Base-by-base conservation (phyloP, 2,329 filamentous ascomycete species). In the Coniochaeta sp. region DNA sequence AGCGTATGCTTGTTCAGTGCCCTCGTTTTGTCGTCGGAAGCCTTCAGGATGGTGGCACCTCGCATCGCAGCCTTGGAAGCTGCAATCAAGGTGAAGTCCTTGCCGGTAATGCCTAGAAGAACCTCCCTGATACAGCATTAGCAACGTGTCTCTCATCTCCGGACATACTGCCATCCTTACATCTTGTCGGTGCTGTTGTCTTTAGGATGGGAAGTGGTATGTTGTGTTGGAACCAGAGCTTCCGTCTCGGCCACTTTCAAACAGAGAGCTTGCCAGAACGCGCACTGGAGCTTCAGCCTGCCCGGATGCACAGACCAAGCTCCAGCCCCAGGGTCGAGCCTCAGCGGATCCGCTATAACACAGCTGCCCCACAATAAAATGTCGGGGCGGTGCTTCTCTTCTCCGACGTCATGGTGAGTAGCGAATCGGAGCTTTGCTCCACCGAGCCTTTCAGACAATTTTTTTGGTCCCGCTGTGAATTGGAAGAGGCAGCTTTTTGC, bases 1-100 rank as follows among this genome's bases (percentile, higher is more conserved):
- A 99, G 78, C 9, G 92, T 97, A 78, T 96, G 88, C 79, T 95
- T 89, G 84, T 96, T 99, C 68, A 99, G 81, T 67, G 84, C 79
- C 74, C 91, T 86, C 65, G 95, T 99, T 86, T 99, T 99, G 84
- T 99, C 93, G 77, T 99, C 96, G 67, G 87, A 85, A 61, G 91
- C 86, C 79, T 99, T 99, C 73, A 99, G 88, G 75, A 99, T 89
- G 62, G 93, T 97, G 65, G 92, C 91, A 71, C 95, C 95, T 80
- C 95, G 88, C 93, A 98, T 98, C 70, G 93, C 91, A 73, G 95
- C 95, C 82, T 99, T 98, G 65, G 93, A 98, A 70, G 95, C 91
- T 71, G 92, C 95, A 75, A 99, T 88, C 83, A 99, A 87, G 80
- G 93, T 96, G 77, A 97, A 99, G 85, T 99, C 96, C 83, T 96